Evolutionary conservation across 2,329 filamentous ascomycete species (phyloP), one percentile per base, ranked within the genome.

Genomic region (Penicillium sp.): DNA sequence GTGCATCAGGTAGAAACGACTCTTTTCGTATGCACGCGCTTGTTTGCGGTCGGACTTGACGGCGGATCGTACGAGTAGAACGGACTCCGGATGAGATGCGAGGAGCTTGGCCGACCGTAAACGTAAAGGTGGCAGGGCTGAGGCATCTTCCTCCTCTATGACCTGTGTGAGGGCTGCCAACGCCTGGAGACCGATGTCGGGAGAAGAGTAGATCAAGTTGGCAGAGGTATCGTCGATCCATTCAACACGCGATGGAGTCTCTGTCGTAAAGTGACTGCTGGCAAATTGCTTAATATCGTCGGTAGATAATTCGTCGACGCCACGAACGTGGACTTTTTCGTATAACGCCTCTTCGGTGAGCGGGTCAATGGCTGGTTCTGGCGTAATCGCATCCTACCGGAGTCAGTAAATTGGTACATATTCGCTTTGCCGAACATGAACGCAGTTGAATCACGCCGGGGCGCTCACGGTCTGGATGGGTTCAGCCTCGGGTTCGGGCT

Each of bases 141-240:
- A 65, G 24, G 64, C 59, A 49, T 71, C 70, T 54, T 72, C 70
- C 47, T 71, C 70, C 34, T 69, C 70, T 41, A 50, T 57, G 16
- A 66, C 60, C 51, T 74, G 67, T 4, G 72, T 73, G 44, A 87
- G 74, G 4, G 76, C 74, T 29, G 69, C 64, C 23, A 87, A 74
- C 18, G 84, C 84, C 47, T 77, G 70, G 5, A 77, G 64, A 2
- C 84, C 85, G 12, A 79, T 72, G 42, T 80, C 76, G 12, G 77
- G 66, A 33, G 75, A 79, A 51, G 78, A 77, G 74, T 94, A 97
- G 47, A 95, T 73, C 48, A 96, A 78, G 68, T 97, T 97, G 57
- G 90, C 90, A 0, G 90, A 93, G 6, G 84, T 86, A 71, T 99
- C 94, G 70, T 97, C 90, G 60, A 99, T 90, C 94, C 94, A 99